Percentiles rank a stretch among this genome's conserved stretches.
Conservation (phyloP, 495 filamentous ascomycete genomes). For the Penicillium dipodomyicola region DNA sequence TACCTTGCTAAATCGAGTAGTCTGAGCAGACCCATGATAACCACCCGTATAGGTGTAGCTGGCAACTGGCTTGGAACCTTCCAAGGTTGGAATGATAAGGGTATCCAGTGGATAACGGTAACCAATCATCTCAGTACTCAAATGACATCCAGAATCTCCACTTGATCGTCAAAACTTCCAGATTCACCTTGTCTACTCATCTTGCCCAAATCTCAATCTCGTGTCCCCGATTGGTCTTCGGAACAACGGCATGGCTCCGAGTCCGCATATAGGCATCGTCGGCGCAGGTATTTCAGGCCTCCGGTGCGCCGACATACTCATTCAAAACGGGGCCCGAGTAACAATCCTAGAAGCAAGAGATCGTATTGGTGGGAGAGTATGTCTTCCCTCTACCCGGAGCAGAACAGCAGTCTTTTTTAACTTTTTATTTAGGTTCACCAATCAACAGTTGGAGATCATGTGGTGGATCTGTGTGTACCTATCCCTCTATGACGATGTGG, state of each 20-base stretch:
- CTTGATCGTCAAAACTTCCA: slow-evolving; percentile 6
- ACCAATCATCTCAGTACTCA: slow-evolving; percentile 24
- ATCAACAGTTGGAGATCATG: slow-evolving; percentile 36
- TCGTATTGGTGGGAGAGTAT: slow-evolving; percentile 78
- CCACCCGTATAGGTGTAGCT: not conserved
- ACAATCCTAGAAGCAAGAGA: slow-evolving; percentile 84
- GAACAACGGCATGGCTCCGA: slow-evolving; percentile 27
- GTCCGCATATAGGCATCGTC: slow-evolving; percentile 66
- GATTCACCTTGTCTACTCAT: slow-evolving; percentile 1
- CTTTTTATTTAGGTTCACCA: slow-evolving; percentile 37
- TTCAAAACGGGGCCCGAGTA: slow-evolving; percentile 74
- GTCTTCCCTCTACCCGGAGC: slow-evolving; percentile 12
- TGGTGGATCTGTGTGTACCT: slow-evolving; percentile 46
- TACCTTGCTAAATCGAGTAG: too few relatives aligned
- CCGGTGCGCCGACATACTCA: slow-evolving; percentile 77
- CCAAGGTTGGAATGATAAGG: not conserved
- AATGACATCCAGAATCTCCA: slow-evolving; percentile 19
- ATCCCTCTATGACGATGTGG: not conserved
- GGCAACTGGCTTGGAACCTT: not conserved
- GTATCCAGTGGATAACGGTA: slow-evolving; percentile 12
- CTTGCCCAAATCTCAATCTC: not conserved
- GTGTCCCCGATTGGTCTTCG: not conserved
- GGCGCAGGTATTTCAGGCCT: slow-evolving; percentile 89
- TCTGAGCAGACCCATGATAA: not conserved
- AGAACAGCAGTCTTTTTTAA: not conserved